Percentiles rank a stretch among this genome's conserved stretches.
These are phyloP conservation scores for Danielia reshetovae DNA, from an alignment of 805 yeast genomes.

Conservation along the genomic window DNA sequence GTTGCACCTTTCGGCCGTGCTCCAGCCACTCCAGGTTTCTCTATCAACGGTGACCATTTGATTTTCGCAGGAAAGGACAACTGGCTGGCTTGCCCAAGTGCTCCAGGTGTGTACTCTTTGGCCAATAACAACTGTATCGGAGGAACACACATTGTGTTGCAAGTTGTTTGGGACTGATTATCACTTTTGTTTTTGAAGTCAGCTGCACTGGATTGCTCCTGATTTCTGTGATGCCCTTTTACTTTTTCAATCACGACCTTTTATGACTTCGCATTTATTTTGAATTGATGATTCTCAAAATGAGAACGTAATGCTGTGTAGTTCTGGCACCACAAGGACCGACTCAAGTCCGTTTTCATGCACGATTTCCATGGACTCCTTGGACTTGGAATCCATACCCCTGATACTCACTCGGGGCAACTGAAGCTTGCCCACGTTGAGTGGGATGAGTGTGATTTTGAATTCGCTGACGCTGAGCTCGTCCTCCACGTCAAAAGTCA, in stretches of 20 bases:
- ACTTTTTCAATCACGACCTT: no score
- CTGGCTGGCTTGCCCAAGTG: conserved; percentile 38
- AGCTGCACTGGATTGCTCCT: no score
- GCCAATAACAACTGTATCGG: conserved; percentile 25
- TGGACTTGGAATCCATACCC: conserved; percentile 37
- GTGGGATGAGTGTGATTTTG: conserved; percentile 59
- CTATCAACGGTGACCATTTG: conserved; percentile 32
- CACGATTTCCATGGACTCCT: conserved; percentile 52
- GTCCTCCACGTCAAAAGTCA: conserved; percentile 41
- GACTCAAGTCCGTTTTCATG: conserved; percentile 66
- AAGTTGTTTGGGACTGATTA: conserved; percentile 12
- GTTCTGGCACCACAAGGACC: conserved; percentile 66
- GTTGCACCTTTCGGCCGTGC: conserved; percentile 29
- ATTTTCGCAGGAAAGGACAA: conserved; percentile 27
- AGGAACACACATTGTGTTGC: conserved; percentile 26
- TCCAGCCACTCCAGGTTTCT: conserved; percentile 36
- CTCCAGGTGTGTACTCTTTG: conserved; percentile 21
- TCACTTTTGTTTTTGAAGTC: no score
- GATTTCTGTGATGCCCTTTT: no score
- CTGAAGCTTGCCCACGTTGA: conserved; percentile 67
- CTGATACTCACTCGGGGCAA: conserved; percentile 45
- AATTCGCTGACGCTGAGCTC: conserved; percentile 14
- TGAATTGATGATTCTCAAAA: conserved; percentile 43
- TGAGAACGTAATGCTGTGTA: conserved; percentile 57
- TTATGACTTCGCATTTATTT: no score